Conservation (phyloP, 495 filamentous ascomycete genomes). For the Neurospora sp. region DNA sequence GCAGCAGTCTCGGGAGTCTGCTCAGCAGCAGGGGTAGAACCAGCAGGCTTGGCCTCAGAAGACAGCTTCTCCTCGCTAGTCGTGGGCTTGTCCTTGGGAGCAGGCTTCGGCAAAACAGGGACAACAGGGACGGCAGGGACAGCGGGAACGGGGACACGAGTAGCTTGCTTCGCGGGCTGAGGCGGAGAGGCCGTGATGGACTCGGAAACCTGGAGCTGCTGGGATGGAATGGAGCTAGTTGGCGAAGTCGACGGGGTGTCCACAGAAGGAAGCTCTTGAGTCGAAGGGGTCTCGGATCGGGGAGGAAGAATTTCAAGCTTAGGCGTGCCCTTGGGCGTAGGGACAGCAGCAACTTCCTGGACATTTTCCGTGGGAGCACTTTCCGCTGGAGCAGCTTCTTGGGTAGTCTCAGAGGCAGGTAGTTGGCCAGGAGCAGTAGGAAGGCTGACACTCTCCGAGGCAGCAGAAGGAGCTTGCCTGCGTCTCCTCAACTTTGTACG, state of each 20-base stretch:
- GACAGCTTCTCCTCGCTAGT: conserved; percentile 17
- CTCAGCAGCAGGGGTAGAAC: conserved; percentile 27
- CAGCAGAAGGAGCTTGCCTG: conserved; percentile 13
- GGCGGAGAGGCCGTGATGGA: conserved; percentile 14
- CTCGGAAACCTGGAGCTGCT: conserved; percentile 30
- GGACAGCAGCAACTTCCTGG: conserved; percentile 15
- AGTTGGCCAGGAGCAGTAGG: not conserved
- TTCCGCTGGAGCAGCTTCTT: not conserved
- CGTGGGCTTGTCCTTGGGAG: conserved; percentile 33
- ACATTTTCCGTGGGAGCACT: not conserved
- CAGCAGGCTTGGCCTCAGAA: conserved; percentile 7
- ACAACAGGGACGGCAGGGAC: conserved; percentile 60
- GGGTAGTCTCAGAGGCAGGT: not conserved
- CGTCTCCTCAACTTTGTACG: conserved; percentile 28
- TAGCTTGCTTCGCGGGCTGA: conserved; percentile 35
- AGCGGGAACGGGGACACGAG: conserved; percentile 45
- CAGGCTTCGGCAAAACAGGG: conserved; percentile 52
- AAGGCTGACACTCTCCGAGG: conserved; percentile 5
- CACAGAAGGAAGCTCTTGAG: conserved; percentile 58
- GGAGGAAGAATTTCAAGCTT: conserved; percentile 6
- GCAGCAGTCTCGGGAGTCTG: conserved; percentile 15
- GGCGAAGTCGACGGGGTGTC: conserved; percentile 53
- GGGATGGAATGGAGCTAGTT: conserved; percentile 57
- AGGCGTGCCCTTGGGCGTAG: conserved; percentile 16
- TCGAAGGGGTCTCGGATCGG: conserved; percentile 57